Base-by-base conservation (phyloP, 2,329 filamentous ascomycete genomes). In the Ceratocystiopsis brevicomis region DNA sequence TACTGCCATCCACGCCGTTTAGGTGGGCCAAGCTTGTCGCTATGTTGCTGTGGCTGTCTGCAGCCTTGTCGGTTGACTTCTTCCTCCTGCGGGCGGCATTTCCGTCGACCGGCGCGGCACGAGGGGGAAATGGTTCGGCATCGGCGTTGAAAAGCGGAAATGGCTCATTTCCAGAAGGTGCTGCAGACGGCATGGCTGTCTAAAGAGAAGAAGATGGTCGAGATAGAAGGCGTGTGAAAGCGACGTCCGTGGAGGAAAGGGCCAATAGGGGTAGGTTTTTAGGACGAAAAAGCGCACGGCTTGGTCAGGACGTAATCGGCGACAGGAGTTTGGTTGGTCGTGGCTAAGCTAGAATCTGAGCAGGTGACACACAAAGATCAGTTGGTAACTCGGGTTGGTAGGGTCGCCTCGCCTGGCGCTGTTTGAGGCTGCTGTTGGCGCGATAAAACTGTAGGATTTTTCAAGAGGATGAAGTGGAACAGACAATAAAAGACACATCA, bases 11-110 rank as follows among this genome's bases (percentile, higher is more conserved):
- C 12, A 50, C 45, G 30, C 45, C 47, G 39, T 37, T 49, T 40
- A 70, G 58, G 52, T 64, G 67, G 49, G 65, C 64, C 37, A 66
- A 61, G 51, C 67, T 69, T 21, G 69, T 67, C 46, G 69, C 67
- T 51, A 73, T 56, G 42, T 68, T 67, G 16, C 69, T 69, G 43
- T 72, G 68, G 46, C 60, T 60, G 33, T 62, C 65, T 56, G 69
- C 73, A 47, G 69, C 71, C 61, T 73, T 73, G 48, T 71, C 65
- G 57, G 69, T 73, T 47, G 69, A 72, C 61, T 73, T 73, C 49
- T 71, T 65, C 50, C 68, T 63, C 45, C 68, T 64, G 50, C 66
- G 65, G 39, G 61, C 54, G 40, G 54, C 48, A 25, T 49, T 50
- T 30, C 44, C 48, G 13, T 46, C 49, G 13, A 37, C 19, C 32